A percentile compares a stretch with the other conserved stretches of the same genome.
phyloP scores from a whole-genome alignment of 1,284 basidiomycete species.

The Pseudozyma sp. region DNA sequence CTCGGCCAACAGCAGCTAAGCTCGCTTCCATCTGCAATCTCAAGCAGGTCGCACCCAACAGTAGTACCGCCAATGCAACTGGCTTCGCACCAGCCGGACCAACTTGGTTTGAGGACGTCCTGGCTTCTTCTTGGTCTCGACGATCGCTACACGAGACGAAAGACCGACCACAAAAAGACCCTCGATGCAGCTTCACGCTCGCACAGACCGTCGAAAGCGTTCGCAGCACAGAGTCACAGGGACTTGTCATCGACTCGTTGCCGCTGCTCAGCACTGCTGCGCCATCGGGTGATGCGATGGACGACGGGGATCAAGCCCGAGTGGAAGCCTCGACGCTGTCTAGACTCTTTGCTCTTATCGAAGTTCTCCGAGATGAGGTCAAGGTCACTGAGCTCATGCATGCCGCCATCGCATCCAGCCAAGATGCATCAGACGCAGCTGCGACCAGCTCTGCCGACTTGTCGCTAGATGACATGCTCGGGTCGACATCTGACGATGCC shows the following conservation, averaged over 20 bases:
- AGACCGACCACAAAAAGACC: neutral
- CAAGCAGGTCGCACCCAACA: constrained; percentile 16
- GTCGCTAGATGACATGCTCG: constrained; percentile 34
- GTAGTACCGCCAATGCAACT: neutral
- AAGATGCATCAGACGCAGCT: neutral
- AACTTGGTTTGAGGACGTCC: constrained; percentile 46
- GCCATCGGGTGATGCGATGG: constrained; percentile 20
- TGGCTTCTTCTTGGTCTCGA: constrained; percentile 33
- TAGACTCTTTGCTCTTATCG: constrained; percentile 44
- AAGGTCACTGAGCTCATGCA: constrained; percentile 46
- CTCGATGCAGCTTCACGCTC: constrained; percentile 38
- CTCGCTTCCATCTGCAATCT: constrained; percentile 45
- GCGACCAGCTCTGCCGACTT: constrained; percentile 6
- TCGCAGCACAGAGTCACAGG: constrained; percentile 38
- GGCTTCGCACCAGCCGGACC: constrained; percentile 5
- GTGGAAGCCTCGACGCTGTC: constrained; percentile 15
- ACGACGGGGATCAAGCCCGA: constrained; percentile 9
- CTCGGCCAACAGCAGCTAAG: constrained; percentile 42
- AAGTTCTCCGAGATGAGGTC: constrained; percentile 43
- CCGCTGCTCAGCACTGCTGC: constrained; percentile 13
- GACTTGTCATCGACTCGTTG: constrained; percentile 40
- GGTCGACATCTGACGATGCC: neutral
- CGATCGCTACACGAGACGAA: constrained; percentile 7
- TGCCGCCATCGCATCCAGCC: constrained; percentile 31
- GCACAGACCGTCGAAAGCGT: constrained; percentile 41